Conservation (phyloP, 1,139 yeast genomes). For the Saccharomyces pastorianus region DNA sequence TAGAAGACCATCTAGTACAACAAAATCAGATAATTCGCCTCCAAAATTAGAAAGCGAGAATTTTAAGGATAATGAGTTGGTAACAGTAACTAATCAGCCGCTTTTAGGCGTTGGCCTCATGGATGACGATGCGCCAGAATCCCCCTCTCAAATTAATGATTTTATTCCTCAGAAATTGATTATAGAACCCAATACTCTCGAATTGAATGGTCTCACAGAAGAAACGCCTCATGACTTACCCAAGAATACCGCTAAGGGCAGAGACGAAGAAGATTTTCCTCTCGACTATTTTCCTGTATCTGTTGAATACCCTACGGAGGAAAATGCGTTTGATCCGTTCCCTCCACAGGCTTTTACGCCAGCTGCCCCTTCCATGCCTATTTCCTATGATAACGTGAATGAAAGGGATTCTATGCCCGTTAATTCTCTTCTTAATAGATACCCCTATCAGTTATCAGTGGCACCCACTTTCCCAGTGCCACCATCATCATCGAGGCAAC, state of each 20-base stretch:
- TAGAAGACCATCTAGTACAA: neutral
- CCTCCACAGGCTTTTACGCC: neutral
- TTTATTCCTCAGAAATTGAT: neutral
- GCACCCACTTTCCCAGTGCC: neutral
- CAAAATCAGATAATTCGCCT: neutral
- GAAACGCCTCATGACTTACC: neutral
- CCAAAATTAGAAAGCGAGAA: neutral
- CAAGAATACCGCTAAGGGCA: constrained; percentile 19
- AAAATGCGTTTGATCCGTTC: constrained; percentile 13
- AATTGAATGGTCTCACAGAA: neutral
- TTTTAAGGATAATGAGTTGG: neutral
- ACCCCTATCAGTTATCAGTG: neutral
- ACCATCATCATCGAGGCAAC: neutral
- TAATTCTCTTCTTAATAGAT: neutral
- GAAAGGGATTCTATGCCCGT: neutral
- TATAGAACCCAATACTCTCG: neutral
- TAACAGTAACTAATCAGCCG: neutral
- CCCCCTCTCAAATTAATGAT: neutral
- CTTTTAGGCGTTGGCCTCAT: neutral
- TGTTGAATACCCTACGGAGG: constrained; percentile 24
- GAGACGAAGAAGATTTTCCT: constrained; percentile 47
- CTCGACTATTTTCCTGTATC: constrained; percentile 49
- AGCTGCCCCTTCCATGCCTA: neutral
- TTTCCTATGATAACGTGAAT: neutral
- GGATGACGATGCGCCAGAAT: neutral